Conservation (phyloP, 148 eudicot species). For the Chenopodium berlandieri region DNA sequence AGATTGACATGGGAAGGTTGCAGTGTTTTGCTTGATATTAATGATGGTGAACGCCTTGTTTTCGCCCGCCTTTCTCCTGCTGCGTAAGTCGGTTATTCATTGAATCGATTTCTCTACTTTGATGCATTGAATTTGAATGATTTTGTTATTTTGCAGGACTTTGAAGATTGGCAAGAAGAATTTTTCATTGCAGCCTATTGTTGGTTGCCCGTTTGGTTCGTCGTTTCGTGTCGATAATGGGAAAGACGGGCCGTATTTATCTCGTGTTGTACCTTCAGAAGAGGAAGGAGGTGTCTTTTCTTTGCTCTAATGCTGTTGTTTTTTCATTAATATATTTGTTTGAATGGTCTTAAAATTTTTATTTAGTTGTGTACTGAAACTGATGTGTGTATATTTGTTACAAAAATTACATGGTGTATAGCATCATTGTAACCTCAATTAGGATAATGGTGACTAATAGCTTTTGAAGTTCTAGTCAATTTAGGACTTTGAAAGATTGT, state of each 20-base stretch:
- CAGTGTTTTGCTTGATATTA: conserved; percentile 84
- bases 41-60: conserved; percentile 86
- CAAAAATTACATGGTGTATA: too few species aligned
- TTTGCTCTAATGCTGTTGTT: too few species aligned
- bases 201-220: conserved; percentile 87
- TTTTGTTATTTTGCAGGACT: conserved; percentile 44
- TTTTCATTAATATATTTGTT: too few species aligned
- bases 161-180: conserved; percentile 74
- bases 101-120: not conserved
- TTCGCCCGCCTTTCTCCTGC: conserved; percentile 80
- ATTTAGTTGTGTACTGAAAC: too few species aligned
- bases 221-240: conserved; percentile 70
- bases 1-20: conserved; percentile 93
- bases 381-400: too few species aligned
- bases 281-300: conserved; percentile 24
- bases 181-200: conserved; percentile 64
- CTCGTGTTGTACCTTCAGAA: conserved; percentile 48
- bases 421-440: too few species aligned
- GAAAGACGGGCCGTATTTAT: conserved; percentile 58
- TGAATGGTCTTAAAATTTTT: too few species aligned
- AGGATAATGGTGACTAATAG: too few species aligned
- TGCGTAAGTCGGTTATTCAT: conserved; percentile 42
- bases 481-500: too few species aligned
- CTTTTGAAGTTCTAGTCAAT: too few species aligned
- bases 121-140: not conserved